Base-by-base conservation (phyloP, 192 early-diverging fungal genomes). In the Gamsiella multidivaricata region DNA sequence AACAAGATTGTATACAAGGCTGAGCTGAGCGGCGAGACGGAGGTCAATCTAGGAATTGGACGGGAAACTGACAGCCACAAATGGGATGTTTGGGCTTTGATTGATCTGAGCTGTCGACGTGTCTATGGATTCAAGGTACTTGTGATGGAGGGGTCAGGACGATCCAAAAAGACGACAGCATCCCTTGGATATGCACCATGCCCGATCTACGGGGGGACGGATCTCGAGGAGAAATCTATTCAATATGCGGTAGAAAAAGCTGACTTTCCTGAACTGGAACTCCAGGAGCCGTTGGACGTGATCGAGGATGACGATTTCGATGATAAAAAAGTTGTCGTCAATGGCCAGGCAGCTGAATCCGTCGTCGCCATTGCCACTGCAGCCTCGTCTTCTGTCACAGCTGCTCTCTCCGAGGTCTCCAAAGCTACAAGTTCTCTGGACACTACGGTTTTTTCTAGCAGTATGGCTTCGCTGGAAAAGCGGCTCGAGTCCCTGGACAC, bases 41-140 rank as follows among this genome's bases (percentile, higher is more conserved):
- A 84, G 65, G 28, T 80, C 6, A 56, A 84, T 49, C 39, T 84
- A n/a, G 43, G 43, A 6, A 37, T 25, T 22, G 71, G 65, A 50
- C 64, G 49, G 11, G 69, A 71, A 45, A 3, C 28, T n/a, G 80
- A 60, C 3, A 10, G 37, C 4, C 56, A 53, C 59, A 61, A 60
- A 20, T 79, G 59, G 78, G 69, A 80, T 37, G 81, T 65, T 34
- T 86, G 85, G 85, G 85, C 83, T 1, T 47, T 86, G 17, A 55
- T 86, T 6, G 85, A 86, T 54, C 32, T 71, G 26, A 65, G 46
- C 26, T 86, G 85, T 52, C 61, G 79, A 26, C 55, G 80, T 20
- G 83, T 86, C 18, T 84, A 84, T 76, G 85, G 61, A 8, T 76
- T 86, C 57, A 84, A 82, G 51, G 49, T 82, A 1, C n/a, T 84